Conservation (phyloP, 306 rosid species). For the Nissolia schottii region DNA sequence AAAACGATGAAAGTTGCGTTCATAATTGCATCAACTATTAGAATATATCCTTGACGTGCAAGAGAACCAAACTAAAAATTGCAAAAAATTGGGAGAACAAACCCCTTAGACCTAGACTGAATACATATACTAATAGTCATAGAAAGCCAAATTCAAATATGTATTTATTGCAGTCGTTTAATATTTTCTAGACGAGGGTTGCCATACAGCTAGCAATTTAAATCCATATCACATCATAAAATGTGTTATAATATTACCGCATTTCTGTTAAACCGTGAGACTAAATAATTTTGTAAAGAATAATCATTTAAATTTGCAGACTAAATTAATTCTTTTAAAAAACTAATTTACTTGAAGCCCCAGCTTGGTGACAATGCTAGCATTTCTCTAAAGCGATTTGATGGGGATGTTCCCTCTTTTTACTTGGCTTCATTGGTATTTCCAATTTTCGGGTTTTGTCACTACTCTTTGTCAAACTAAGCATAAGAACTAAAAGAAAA, state of each 20-base stretch:
- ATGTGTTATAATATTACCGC: neutral
- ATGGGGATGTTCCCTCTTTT: too few relatives aligned
- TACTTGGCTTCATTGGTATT: too few relatives aligned
- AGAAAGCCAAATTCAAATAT: too few relatives aligned
- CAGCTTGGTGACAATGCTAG: too few relatives aligned
- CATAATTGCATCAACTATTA: neutral
- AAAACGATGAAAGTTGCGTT: constrained; percentile 3
- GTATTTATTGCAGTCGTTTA: neutral
- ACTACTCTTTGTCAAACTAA: too few relatives aligned
- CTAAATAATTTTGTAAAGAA: neutral
- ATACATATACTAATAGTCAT: too few relatives aligned
- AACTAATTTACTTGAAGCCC: neutral
- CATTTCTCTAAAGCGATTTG: too few relatives aligned
- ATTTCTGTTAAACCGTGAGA: neutral
- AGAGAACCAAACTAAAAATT: neutral
- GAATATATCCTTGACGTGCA: constrained; percentile 5
- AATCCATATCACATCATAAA: neutral
- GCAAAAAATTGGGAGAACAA: neutral
- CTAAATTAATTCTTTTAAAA: neutral
- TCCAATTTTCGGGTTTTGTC: too few relatives aligned
- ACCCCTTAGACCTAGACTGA: neutral
- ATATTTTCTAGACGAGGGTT: too few relatives aligned
- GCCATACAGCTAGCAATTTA: too few relatives aligned
- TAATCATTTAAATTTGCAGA: neutral
- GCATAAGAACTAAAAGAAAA: too few relatives aligned